Evolutionary conservation across 129 eudicot genomes (phyloP).

Genomic region (Artemisia annua): DNA sequence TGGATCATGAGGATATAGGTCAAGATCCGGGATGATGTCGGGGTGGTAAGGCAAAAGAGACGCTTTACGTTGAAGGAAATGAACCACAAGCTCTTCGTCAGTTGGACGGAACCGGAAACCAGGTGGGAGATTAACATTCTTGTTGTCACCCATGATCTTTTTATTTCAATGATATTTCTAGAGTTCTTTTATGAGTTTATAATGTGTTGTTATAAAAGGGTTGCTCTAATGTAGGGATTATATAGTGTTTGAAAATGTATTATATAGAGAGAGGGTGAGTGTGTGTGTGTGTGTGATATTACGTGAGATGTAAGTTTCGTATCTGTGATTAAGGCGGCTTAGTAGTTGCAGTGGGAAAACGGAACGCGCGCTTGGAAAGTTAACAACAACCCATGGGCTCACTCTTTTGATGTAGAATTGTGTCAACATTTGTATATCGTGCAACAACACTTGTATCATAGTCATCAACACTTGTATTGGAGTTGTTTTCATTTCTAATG

Average conservation of each 20-base stretch:
- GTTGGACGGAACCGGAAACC: conserved; percentile 85
- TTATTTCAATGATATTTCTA: neutral
- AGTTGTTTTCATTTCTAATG: conserved; percentile 13
- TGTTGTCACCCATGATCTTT: conserved; percentile 45
- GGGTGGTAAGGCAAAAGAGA: conserved; percentile 78
- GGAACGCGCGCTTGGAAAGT: conserved; percentile 41
- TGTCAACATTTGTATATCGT: neutral
- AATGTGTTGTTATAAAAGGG: conserved; percentile 6
- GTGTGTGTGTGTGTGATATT: conserved; percentile 15
- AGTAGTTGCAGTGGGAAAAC: conserved; percentile 45
- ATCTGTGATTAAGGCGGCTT: conserved; percentile 45
- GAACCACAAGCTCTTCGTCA: conserved; percentile 87
- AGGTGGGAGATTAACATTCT: conserved; percentile 67
- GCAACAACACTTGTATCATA: neutral
- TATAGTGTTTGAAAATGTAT: conserved; percentile 25
- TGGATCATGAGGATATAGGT: conserved; percentile 78
- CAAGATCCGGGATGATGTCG: conserved; percentile 85
- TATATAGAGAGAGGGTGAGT: neutral
- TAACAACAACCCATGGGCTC: conserved; percentile 47
- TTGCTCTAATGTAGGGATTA: conserved; percentile 13
- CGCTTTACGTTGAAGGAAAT: conserved; percentile 83
- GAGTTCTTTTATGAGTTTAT: neutral
- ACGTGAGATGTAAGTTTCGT: conserved; percentile 61
- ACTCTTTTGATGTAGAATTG: conserved; percentile 36
- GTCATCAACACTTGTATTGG: conserved; percentile 16